Percentiles rank a stretch among this genome's conserved stretches.
phyloP scores from a whole-genome alignment of 345 rosid genomes.

The Turnera subulata region DNA sequence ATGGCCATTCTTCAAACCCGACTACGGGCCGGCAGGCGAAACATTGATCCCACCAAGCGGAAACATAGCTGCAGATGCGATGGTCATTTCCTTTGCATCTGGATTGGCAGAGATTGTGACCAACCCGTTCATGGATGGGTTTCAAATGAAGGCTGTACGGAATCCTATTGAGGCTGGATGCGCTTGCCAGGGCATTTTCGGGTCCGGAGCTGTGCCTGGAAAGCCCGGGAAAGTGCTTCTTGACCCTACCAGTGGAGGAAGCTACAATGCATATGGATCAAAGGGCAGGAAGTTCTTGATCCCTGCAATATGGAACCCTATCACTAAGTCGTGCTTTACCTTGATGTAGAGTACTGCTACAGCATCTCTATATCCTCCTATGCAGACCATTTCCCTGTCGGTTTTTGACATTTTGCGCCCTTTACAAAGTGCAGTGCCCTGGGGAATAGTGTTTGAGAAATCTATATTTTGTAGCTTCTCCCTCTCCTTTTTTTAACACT shows the following conservation, averaged over 20 bases:
- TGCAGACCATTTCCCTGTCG: no score
- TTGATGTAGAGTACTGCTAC: constrained; percentile 21
- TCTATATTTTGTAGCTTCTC: no score
- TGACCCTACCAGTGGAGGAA: constrained; percentile 46
- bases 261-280: constrained; percentile 49
- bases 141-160: background rate
- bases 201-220: constrained; percentile 49
- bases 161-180: constrained; percentile 27
- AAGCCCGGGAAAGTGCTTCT: constrained; percentile 38
- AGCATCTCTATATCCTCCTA: no score
- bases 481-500: no score
- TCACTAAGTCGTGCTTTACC: constrained; percentile 45
- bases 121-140: constrained; percentile 36
- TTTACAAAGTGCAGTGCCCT: no score
- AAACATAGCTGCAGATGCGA: constrained; percentile 55
- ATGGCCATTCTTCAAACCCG: constrained; percentile 58
- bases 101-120: constrained; percentile 48
- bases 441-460: no score
- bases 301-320: constrained; percentile 66
- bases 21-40: constrained; percentile 38
- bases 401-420: no score
- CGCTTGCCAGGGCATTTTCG: constrained; percentile 49
- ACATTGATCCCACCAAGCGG: constrained; percentile 52
- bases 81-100: constrained; percentile 53
- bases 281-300: constrained; percentile 53